Conservation (phyloP, 2,329 filamentous ascomycete genomes). For the Colletotrichum cuscutae region DNA sequence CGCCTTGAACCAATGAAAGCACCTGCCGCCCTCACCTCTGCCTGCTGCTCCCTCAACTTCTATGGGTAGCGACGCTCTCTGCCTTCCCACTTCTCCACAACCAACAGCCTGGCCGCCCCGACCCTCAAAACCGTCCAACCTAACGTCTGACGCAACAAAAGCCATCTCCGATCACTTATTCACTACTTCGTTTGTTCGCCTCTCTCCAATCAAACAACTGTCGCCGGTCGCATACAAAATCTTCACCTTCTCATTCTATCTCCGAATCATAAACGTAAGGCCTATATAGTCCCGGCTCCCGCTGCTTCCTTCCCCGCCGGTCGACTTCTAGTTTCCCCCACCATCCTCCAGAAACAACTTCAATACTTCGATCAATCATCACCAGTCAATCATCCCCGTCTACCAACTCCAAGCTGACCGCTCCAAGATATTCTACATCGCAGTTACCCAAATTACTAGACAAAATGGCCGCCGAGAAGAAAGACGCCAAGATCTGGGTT, state of each 20-base stretch:
- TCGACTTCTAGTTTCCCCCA: not conserved
- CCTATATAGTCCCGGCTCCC: not conserved
- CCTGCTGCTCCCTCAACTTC: not conserved
- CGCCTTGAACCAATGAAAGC: not conserved
- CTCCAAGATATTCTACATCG: not conserved
- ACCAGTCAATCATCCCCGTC: not conserved
- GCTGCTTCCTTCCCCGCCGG: not conserved
- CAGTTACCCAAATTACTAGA: constrained; percentile 7
- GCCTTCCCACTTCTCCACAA: constrained; percentile 17
- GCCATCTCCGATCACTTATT: constrained; percentile 15
- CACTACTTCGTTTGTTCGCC: not conserved
- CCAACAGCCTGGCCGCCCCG: not conserved
- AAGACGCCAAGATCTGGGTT: constrained; percentile 57
- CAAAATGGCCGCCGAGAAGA: constrained; percentile 49
- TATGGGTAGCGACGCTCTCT: constrained; percentile 12
- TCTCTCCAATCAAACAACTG: not conserved
- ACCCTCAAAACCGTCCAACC: constrained; percentile 2
- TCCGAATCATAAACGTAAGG: no score
- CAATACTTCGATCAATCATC: not conserved
- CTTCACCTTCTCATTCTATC: not conserved
- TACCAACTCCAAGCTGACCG: not conserved
- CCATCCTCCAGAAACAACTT: not conserved
- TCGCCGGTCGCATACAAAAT: not conserved
- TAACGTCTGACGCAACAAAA: constrained; percentile 23
- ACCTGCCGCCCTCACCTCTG: not conserved